Evolutionary conservation across 2,329 filamentous ascomycete genomes (phyloP), one percentile per base, ranked within the genome.

Genomic region (Exserohilum turcica): DNA sequence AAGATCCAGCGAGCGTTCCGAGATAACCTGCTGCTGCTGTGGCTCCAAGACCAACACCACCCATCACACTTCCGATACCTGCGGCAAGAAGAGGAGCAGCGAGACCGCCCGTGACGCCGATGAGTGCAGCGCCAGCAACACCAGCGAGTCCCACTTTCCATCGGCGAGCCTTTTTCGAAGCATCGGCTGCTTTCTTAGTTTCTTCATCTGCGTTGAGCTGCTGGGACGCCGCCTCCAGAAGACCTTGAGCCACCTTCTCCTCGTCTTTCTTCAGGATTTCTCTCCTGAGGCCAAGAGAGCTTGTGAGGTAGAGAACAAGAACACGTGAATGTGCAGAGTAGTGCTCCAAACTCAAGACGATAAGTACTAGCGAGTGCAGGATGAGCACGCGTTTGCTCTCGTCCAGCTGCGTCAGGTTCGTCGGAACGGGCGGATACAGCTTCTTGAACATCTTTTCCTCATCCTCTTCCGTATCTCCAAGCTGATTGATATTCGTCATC

Each of bases 101-200:
- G 8, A 97, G 83, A 28, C 88, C 89, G 24, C 88, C 88, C 0
- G 92, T 96, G 3, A 90, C 84, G 8, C 86, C 86, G n/a, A 97
- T 92, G 1, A 96, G 79, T 0, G 90, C 90, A 1, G 93, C 93
- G 9, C 93, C 93, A 0, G 91, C 92, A 0, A 95, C 91, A 7
- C 89, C 90, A 0, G 92, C 93, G 21, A 97, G 80, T 0, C 92
- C 91, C 16, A 97, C 91, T 70, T 92, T 92, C 84, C 86, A 90
- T 70, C 87, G 86, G 38, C 87, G 82, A 15, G 82, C 75, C n/a
- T 78, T 77, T 58, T 85, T 86, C 36, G 82, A 84, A 55, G 90
- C 85, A 49, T 91, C 87, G 0, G 78, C 83, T 48, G 88, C 85
- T 70, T 89, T 89, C 67, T 88, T 84, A 0, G 86, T 86, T 70